Conservation (phyloP, 495 filamentous ascomycete species). For the Thermochaetoides thermophila region DNA sequence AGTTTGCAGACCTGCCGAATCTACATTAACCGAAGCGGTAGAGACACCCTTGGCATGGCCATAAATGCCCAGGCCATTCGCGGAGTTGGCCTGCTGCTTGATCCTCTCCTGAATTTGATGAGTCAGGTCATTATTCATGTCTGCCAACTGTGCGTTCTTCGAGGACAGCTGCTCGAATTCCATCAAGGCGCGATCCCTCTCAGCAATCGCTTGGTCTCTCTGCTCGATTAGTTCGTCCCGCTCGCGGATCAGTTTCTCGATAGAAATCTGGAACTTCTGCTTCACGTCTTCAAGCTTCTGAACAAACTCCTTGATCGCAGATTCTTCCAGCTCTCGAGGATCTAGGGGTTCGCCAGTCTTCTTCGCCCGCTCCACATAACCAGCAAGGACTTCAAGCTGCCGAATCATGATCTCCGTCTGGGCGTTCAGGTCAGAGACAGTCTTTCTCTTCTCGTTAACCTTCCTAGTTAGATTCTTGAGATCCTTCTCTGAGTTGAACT, state of each 20-base stretch:
- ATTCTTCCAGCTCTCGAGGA: constrained; percentile 61
- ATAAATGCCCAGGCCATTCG: constrained; percentile 80
- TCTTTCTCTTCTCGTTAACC: constrained; percentile 84
- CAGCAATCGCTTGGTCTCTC: constrained; percentile 56
- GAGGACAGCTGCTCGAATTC: constrained; percentile 88
- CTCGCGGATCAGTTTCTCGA: constrained; percentile 73
- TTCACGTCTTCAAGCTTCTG: constrained; percentile 77
- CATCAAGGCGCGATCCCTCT: constrained; percentile 81
- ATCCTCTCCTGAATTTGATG: constrained; percentile 88
- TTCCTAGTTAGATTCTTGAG: constrained; percentile 76
- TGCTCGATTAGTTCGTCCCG: constrained; percentile 72
- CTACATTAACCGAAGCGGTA: constrained; percentile 45
- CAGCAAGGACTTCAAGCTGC: constrained; percentile 70
- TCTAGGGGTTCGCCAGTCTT: constrained; percentile 64
- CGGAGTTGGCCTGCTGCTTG: constrained; percentile 54
- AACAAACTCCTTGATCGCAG: constrained; percentile 76
- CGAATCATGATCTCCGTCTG: constrained; percentile 90
- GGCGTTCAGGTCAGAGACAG: constrained; percentile 87
- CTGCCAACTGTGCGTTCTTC: constrained; percentile 85
- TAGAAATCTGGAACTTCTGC: constrained; percentile 56
- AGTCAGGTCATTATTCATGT: constrained; percentile 87
- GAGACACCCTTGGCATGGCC: constrained; percentile 60
- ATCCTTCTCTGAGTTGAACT: constrained; percentile 54
- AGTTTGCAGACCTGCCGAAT: constrained; percentile 21
- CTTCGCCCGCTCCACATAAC: constrained; percentile 45